Conservation (phyloP, 768 basidiomycete genomes). For the Suillus discolor region DNA sequence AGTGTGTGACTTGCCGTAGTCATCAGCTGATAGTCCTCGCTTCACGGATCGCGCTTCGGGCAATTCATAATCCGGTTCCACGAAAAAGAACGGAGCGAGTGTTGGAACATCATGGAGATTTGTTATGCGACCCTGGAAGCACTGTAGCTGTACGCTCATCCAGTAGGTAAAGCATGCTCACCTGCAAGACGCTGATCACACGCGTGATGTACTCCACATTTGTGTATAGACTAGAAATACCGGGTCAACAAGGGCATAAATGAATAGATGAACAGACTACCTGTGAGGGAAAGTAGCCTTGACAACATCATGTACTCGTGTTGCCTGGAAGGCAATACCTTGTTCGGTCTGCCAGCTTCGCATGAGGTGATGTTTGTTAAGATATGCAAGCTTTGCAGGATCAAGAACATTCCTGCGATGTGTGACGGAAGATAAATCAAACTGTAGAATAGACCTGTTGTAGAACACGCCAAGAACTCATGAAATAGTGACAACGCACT, state of each 20-base stretch:
- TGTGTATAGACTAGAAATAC: slow-evolving; percentile 44
- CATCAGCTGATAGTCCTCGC: slow-evolving; percentile 38
- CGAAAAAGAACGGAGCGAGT: slow-evolving; percentile 78
- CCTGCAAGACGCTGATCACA: slow-evolving; percentile 66
- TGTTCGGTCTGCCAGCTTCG: slow-evolving; percentile 50
- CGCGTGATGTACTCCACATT: slow-evolving; percentile 60
- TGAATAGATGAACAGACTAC: slow-evolving; percentile 33
- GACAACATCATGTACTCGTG: slow-evolving; percentile 53
- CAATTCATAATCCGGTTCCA: slow-evolving; percentile 59
- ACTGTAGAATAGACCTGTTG: slow-evolving; percentile 42
- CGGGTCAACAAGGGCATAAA: neutral
- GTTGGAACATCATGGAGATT: slow-evolving; percentile 72
- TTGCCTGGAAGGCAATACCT: slow-evolving; percentile 56
- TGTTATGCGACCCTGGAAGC: slow-evolving; percentile 60
- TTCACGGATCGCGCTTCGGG: slow-evolving; percentile 59
- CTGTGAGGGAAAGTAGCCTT: slow-evolving; percentile 60
- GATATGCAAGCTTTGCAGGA: slow-evolving; percentile 74
- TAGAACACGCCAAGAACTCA: slow-evolving; percentile 3
- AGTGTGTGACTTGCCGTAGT: slow-evolving; percentile 45
- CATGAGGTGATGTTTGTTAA: slow-evolving; percentile 88
- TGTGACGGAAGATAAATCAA: slow-evolving; percentile 75
- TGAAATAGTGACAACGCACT: slow-evolving; percentile 38
- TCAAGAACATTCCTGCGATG: slow-evolving; percentile 86
- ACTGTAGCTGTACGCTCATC: neutral
- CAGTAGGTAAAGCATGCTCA: slow-evolving; percentile 21